A percentile compares a stretch with the other conserved stretches of the same genome.
Evolutionary conservation across 192 early-diverging fungal species (phyloP).

Genomic region (Chytriomyces sp.): DNA sequence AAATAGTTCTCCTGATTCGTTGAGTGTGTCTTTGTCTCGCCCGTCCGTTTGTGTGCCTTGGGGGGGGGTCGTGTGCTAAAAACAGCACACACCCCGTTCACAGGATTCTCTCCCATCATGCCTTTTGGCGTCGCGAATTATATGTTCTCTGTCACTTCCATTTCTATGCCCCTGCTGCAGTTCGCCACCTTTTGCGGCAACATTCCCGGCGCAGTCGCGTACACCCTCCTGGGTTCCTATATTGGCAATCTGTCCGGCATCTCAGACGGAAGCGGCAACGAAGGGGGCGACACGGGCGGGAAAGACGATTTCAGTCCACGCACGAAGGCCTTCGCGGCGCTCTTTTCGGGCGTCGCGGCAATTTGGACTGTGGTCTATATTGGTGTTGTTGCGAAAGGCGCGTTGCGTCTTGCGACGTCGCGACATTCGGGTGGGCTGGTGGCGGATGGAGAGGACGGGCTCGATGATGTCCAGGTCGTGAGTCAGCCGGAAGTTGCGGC

Average conservation of each 20-base stretch:
- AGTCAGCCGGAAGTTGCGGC: neutral
- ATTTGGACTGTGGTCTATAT: constrained; percentile 35
- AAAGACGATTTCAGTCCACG: neutral
- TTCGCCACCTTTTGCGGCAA: constrained; percentile 24
- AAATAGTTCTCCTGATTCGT: constrained; percentile 33
- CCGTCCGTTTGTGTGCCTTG: no score
- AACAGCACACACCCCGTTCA: neutral
- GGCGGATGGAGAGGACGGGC: neutral
- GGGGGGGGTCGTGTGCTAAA: neutral
- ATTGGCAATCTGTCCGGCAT: constrained; percentile 29
- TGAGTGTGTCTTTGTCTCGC: no score
- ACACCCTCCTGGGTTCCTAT: constrained; percentile 30
- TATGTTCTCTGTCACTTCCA: constrained; percentile 26
- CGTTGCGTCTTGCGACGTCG: constrained; percentile 20
- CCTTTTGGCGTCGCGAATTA: constrained; percentile 37
- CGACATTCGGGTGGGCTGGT: neutral
- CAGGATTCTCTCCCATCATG: constrained; percentile 29
- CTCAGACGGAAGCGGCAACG: neutral
- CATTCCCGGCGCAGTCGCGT: constrained; percentile 26
- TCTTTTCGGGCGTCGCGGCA: constrained; percentile 15
- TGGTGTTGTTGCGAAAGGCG: constrained; percentile 31
- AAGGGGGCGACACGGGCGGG: neutral
- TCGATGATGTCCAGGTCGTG: neutral
- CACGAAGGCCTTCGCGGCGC: constrained; percentile 5
- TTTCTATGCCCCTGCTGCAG: constrained; percentile 9